Base-by-base conservation (phyloP, 306 rosid species). In the Styphnolobium japonicum region DNA sequence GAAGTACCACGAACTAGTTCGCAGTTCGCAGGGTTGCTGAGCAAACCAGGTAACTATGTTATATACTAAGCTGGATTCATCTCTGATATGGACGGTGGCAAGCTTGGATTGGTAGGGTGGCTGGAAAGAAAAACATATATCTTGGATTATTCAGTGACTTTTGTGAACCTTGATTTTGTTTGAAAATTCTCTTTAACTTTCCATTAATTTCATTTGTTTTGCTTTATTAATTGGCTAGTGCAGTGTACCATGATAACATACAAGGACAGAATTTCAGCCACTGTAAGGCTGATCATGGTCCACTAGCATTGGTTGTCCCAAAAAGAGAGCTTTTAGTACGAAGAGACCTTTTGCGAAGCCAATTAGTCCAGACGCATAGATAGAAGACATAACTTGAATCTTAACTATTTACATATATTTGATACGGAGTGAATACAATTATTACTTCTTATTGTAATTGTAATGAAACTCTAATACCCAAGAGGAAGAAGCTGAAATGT, bases 61-160 rank as follows among this genome's bases (percentile, higher is more conserved):
- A n/a, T n/a, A 66, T 58, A 57, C 81, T 63, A 34, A 65, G 58
- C 1, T 72, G 7, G 39, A 34, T 67, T 75, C 73, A 61, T 11
- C 34, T 70, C 57, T 63, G 33, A 71, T 11, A 87, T 82, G 89
- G 93, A 65, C 79, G 91, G 78, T 87, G 91, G 95, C 86, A 86
- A 82, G 84, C 87, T 73, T 77, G 89, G 79, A 88, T 85, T 25
- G 87, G 91, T 22, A 81, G 87, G 77, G 92, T 85, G 40, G 7
- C 29, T 56, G 42, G 11, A 10, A 56, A 56, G 16, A 53, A 72
- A 55, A 12, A 19, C 53, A 85, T 85, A 8, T 87, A 84, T 42
- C 85, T 87, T 66, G 92, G 91, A 67, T 88, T 88, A 70, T 83
- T 87, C 70, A 79, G 85, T 90, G 80, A 85, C 84, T 85, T 43